phyloP scores from a whole-genome alignment of 257 asterid species.

The Nicotiana tabacum region DNA sequence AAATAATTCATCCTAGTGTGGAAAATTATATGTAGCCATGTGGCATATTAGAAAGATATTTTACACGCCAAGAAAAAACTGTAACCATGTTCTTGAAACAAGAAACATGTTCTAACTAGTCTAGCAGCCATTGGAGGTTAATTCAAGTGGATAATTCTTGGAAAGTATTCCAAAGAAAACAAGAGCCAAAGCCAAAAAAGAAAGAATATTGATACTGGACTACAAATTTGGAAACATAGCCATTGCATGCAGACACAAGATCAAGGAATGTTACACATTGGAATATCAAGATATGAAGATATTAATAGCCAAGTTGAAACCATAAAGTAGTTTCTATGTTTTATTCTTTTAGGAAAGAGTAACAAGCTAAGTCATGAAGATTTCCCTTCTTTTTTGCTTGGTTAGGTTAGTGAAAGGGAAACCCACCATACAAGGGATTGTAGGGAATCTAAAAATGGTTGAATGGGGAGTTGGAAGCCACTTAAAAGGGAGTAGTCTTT shows the following conservation, averaged over 20 bases:
- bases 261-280: conserved; percentile 11
- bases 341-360: neutral
- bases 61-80: neutral
- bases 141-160: conserved; percentile 8
- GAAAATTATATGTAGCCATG: conserved; percentile 5
- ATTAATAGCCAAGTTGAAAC: neutral
- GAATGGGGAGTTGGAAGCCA: conserved; percentile 77
- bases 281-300: conserved; percentile 19
- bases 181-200: neutral
- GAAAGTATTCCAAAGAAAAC: conserved; percentile 8
- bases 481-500: conserved; percentile 23
- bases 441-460: conserved; percentile 42
- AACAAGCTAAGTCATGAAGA: neutral
- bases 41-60: conserved; percentile 3
- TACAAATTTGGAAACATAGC: conserved; percentile 3
- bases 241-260: conserved; percentile 22
- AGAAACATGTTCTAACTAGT: conserved; percentile 6
- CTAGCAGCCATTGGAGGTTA: conserved; percentile 6
- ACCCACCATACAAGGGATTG: conserved; percentile 35
- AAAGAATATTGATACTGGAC: neutral
- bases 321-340: neutral
- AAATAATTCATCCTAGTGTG: neutral
- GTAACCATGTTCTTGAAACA: conserved; percentile 12
- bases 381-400: neutral
- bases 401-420: conserved; percentile 56